Conservation (phyloP, 352 stramenopile species). For the Elongisporangium anandrum region DNA sequence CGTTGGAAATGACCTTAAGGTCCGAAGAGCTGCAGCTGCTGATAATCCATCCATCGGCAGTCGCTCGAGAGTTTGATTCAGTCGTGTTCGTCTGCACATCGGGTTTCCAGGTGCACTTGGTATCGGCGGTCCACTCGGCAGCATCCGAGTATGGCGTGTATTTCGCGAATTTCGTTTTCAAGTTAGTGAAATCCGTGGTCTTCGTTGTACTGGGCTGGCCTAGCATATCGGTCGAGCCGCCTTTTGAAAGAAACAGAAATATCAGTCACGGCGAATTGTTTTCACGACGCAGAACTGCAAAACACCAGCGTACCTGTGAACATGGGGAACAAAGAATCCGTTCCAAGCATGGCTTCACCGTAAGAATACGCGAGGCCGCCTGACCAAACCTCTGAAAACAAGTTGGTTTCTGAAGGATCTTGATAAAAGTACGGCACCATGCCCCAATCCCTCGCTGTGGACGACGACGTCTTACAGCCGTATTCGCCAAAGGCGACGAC, state of each 20-base stretch:
- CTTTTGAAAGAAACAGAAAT: slow-evolving; percentile 15
- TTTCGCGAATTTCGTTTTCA: slow-evolving; percentile 67
- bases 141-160: slow-evolving; percentile 49
- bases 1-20: slow-evolving; percentile 51
- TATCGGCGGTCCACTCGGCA: slow-evolving; percentile 48
- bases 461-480: slow-evolving; percentile 56
- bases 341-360: slow-evolving; percentile 71
- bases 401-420: slow-evolving; percentile 51
- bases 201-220: slow-evolving; percentile 54
- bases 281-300: neutral
- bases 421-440: slow-evolving; percentile 84
- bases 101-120: slow-evolving; percentile 64
- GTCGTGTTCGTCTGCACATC: slow-evolving; percentile 50
- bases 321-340: slow-evolving; percentile 73
- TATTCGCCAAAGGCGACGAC: slow-evolving; percentile 81
- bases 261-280: neutral
- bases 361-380: slow-evolving; percentile 83
- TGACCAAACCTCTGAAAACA: slow-evolving; percentile 78
- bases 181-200: slow-evolving; percentile 63
- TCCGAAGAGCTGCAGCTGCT: slow-evolving; percentile 41
- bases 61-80: slow-evolving; percentile 49
- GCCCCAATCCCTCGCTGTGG: slow-evolving; percentile 48
- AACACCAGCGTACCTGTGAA: slow-evolving; percentile 48
- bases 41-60: slow-evolving; percentile 57
- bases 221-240: slow-evolving; percentile 60